Base-by-base conservation (phyloP, 768 basidiomycete species). In the Tricholoma saponaceum region DNA sequence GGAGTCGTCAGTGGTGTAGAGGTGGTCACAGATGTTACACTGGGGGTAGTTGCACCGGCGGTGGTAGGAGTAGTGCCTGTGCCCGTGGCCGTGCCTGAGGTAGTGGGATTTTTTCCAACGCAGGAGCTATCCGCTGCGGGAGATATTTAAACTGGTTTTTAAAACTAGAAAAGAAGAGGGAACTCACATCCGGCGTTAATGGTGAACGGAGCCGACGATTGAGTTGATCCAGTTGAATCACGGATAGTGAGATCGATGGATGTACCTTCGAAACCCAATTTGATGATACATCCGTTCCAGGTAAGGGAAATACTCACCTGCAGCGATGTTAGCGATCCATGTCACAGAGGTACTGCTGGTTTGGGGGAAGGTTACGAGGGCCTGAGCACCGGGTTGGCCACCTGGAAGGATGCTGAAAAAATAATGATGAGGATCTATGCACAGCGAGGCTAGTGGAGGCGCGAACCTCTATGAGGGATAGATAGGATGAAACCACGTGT, bases 221-320 rank as follows among this genome's bases (percentile, higher is more conserved):
- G 75, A 50, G 67, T 23, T 0, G 20, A 0, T 64, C 92, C 92
- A 30, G 73, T 81, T 55, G 56, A 68, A 65, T 95, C 92, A 66
- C 79, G 81, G 60, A 94, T 58, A 12, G 72, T 76, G 26, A 92
- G 67, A 52, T 82, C 85, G 56, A 92, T 68, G 39, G 62, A 67
- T 4, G 78, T 80, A n/a, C 75, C 86, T 83, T 57, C 0, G 52
- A 18, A 56, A 41, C n/a, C 14, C 55, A 51, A 47, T 18, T 52
- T 32, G 59, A 28, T 51, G 3, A 30, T n/a, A 28, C 8, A 13
- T 18, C 47, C 2, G 2, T 28, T 9, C n/a, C 3, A 0, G 1
- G 10, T 18, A 28, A 3, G 32, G 14, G 14, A 16, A 3, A 20
- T 7, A 70, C 76, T 56, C 47, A 83, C 87, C 76, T 13, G 73